These are phyloP conservation scores for Xanthoconium separans DNA, from an alignment of 1,284 basidiomycete genomes.

Conservation along the genomic window DNA sequence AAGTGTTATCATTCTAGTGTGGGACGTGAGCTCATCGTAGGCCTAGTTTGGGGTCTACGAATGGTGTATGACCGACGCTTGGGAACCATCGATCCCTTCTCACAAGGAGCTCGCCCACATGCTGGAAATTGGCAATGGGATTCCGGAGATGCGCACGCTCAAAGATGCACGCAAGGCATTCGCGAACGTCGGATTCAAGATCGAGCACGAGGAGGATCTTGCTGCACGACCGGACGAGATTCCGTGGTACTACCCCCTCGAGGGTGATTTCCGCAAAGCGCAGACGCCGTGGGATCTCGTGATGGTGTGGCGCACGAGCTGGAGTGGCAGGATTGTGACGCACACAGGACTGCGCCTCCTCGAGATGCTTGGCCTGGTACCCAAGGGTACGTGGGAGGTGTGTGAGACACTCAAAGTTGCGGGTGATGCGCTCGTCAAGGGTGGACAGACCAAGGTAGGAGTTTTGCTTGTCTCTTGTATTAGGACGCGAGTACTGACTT, in stretches of 20 bases:
- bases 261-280: slow-evolving; percentile 89
- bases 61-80: slow-evolving; percentile 97
- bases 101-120: slow-evolving; percentile 93
- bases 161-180: slow-evolving; percentile 76
- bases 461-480: neutral
- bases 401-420: slow-evolving; percentile 89
- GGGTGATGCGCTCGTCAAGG: slow-evolving; percentile 75
- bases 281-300: slow-evolving; percentile 94
- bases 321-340: slow-evolving; percentile 83
- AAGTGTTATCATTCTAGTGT: slow-evolving; percentile 36
- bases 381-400: slow-evolving; percentile 92
- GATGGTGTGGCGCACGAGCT: slow-evolving; percentile 88
- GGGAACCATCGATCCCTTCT: slow-evolving; percentile 83
- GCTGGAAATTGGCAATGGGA: slow-evolving; percentile 93
- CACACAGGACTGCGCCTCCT: slow-evolving; percentile 79
- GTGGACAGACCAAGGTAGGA: slow-evolving; percentile 81
- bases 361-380: slow-evolving; percentile 80
- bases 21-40: neutral
- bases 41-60: slow-evolving; percentile 93
- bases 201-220: slow-evolving; percentile 93
- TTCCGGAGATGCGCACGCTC: slow-evolving; percentile 94
- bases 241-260: slow-evolving; percentile 96
- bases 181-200: slow-evolving; percentile 82
- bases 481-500: neutral
- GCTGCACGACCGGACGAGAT: slow-evolving; percentile 82